Evolutionary conservation across 2,329 filamentous ascomycete species (phyloP), one percentile per base, ranked within the genome.

Genomic region (Paracoccidioides brasiliensis): DNA sequence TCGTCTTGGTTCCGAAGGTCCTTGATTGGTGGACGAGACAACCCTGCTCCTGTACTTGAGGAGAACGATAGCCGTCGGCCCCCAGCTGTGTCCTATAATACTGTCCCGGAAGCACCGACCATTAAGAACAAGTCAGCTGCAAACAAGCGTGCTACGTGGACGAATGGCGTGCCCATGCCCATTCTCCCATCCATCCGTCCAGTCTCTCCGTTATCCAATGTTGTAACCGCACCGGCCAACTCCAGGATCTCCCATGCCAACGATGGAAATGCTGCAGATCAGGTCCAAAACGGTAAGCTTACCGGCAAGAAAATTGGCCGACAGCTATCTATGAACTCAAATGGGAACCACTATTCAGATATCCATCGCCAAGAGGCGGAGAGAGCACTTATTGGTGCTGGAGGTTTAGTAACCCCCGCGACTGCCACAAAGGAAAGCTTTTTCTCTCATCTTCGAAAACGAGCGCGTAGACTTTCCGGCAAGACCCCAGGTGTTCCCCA

Each of bases 1-100:
- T 87, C 88, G 30, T 97, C 91, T 0, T 98, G 93, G 93, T 96
- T 98, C 73, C 83, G 93, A 62, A 90, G 95, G 69, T 97, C 93
- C 10, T 78, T 98, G 56, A 94, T 96, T 66, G 22, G 22, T 22
- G 85, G 87, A 57, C 83, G 85, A 48, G 85, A 88, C 50, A 84
- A 78, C 62, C 76, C 81, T 9, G 84, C 87, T 54, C 76, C 79
- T n/a, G 74, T 81, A 35, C 71, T 68, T 43, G 71, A 75, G 49
- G 67, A 66, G 32, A 66, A 70, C 14, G 63, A 64, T 46, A 57
- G 67, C 4, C 61, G 66, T 14, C 74, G 76, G 59, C 70, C 71
- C 37, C 32, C 41, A 35, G 72, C 72, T 12, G 70, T 72, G 22
- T 73, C 77, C 28, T 63, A 70, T 45, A 69, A 70, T 51, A 64